Base-by-base conservation (phyloP, 768 basidiomycete species). In the Calocybe gangraenosa region DNA sequence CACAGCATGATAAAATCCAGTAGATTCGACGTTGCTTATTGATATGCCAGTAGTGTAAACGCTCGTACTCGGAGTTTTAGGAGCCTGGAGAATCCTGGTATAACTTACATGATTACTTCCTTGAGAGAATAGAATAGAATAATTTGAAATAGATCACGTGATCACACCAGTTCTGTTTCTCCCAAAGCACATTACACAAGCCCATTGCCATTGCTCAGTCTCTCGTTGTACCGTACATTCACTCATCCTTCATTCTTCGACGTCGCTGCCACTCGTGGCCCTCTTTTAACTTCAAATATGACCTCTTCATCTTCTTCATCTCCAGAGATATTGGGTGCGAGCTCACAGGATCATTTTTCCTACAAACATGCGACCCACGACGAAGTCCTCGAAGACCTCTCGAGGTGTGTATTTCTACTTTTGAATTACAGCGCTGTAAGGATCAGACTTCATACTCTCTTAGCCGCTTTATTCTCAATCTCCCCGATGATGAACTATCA, bases 401-500 rank as follows among this genome's bases (percentile, higher is more conserved):
- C 89, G 46, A 93, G 89, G 91, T 87, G 46, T 47, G 54, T 58
- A 36, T n/a, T n/a, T 46, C 25, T 50, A 20, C 37, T 42, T 44
- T 37, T 49, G 22, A n/a, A 19, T 25, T 33, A 15, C 28, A 35
- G 28, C 53, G 43, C n/a, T n/a, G n/a, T n/a, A n/a, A n/a, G n/a
- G n/a, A n/a, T n/a, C n/a, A n/a, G 44, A 32, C 18, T 48, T 58
- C 18, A 39, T 13, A 40, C 25, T 21, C 32, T 37, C 37, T 13
- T 52, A 95, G 92, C 64, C 91, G 96, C 40, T 98, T 98, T 63
- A 90, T 99, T 55, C 76, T 98, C 54, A 98, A 98, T 65, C 81
- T 99, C 49, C 95, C 96, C 17, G 84, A 88, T 52, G 87, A 89
- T 61, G 96, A 99, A 68, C 79, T 95, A 45, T 79, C 81, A 39